Percentiles rank a stretch among this genome's conserved stretches.
These are phyloP conservation scores for Fraxinus sp. DNA, from an alignment of 305 asterid species.

Conservation along the genomic window DNA sequence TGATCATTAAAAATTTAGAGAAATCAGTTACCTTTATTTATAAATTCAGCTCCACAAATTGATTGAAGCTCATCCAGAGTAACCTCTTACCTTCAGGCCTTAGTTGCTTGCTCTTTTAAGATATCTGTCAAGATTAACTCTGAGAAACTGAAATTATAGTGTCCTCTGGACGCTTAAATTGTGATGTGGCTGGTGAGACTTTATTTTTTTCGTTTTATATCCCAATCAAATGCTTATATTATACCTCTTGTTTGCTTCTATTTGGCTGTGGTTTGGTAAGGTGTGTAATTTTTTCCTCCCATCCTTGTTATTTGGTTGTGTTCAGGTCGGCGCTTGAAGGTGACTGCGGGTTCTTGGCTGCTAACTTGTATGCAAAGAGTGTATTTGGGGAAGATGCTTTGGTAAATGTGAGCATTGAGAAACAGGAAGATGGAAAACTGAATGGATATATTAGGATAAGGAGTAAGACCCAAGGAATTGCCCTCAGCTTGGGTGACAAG, in stretches of 20 bases:
- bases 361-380: constrained; percentile 95
- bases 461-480: constrained; percentile 99
- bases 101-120: not conserved
- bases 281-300: not conserved
- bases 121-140: not conserved
- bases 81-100: not conserved
- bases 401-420: constrained; percentile 95
- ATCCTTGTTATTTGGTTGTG: constrained; percentile 18
- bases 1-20: not conserved
- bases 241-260: not conserved
- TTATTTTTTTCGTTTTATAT: too few relatives aligned
- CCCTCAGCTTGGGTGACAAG: constrained; percentile 99
- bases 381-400: constrained; percentile 98
- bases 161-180: not conserved
- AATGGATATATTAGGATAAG: constrained; percentile 94
- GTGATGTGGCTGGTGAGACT: not conserved
- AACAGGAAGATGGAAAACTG: constrained; percentile 83
- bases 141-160: not conserved
- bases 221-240: not conserved
- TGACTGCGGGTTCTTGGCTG: constrained; percentile 95
- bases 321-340: constrained; percentile 95
- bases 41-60: not conserved
- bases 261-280: not conserved
- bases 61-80: not conserved
- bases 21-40: not conserved